phyloP scores from a whole-genome alignment of 768 basidiomycete genomes.

The Antrodiella citrinella region DNA sequence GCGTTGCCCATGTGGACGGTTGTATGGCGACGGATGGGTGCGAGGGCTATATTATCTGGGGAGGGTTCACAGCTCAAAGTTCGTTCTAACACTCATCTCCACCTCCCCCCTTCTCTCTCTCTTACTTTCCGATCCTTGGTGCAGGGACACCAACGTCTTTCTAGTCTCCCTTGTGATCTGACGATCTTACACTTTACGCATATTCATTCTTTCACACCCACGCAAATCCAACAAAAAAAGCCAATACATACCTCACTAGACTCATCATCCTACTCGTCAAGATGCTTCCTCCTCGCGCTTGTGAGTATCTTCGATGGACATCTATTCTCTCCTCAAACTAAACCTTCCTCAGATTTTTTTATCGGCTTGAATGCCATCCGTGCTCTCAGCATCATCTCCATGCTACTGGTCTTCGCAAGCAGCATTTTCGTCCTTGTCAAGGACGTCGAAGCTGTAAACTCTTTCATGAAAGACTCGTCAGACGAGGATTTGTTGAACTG shows the following conservation, averaged over 20 bases:
- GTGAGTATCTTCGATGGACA: slow-evolving; percentile 25
- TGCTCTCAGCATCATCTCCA: slow-evolving; percentile 66
- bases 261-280: no score
- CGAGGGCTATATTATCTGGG: no score
- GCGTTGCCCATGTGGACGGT: no score
- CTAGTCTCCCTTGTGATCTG: slow-evolving; percentile 3
- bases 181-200: slow-evolving; percentile 3
- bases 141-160: slow-evolving; percentile 19
- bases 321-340: neutral
- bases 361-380: slow-evolving; percentile 76
- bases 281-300: slow-evolving; percentile 40
- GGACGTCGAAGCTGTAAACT: slow-evolving; percentile 70
- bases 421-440: slow-evolving; percentile 67
- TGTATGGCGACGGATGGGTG: no score
- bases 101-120: slow-evolving; percentile 8
- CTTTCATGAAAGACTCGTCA: slow-evolving; percentile 37
- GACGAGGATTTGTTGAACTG: slow-evolving; percentile 40
- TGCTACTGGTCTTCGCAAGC: slow-evolving; percentile 75
- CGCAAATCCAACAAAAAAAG: slow-evolving; percentile 1
- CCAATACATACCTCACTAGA: neutral
- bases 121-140: slow-evolving; percentile 15
- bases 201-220: neutral
- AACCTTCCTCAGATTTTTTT: slow-evolving; percentile 41
- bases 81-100: no score
- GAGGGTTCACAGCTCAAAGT: no score